Conservation (phyloP, 495 filamentous ascomycete genomes). For the Letharia lupina region DNA sequence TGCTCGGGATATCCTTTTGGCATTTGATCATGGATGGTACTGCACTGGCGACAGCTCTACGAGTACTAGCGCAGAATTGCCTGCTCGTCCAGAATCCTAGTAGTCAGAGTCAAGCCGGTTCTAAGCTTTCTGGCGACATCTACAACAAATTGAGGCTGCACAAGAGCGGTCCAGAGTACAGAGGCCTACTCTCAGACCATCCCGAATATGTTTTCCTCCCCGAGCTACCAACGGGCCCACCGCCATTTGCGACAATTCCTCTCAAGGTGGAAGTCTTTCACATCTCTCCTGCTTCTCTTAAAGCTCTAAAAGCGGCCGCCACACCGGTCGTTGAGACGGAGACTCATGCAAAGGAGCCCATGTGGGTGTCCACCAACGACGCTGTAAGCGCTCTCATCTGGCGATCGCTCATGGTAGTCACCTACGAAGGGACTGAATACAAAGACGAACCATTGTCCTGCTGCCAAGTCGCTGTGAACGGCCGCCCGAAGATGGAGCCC, state of each 20-base stretch:
- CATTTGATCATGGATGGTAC: conserved; percentile 33
- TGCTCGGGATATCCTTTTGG: conserved; percentile 28
- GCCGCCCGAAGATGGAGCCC: background rate
- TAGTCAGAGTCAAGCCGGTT: background rate
- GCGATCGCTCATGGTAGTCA: background rate
- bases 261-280: conserved; percentile 4
- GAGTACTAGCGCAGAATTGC: conserved; percentile 34
- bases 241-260: background rate
- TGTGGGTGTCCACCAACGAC: conserved; percentile 6
- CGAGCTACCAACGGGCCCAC: background rate
- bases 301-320: conserved; percentile 3
- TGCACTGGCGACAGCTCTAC: conserved; percentile 29
- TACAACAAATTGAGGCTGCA: background rate
- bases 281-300: conserved; percentile 5
- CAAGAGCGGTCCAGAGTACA: background rate
- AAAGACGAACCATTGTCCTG: conserved; percentile 1
- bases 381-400: background rate
- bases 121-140: background rate
- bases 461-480: conserved; percentile 6
- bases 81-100: conserved; percentile 12
- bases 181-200: conserved; percentile 9
- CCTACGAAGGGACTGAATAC: conserved; percentile 1
- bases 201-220: conserved; percentile 5
- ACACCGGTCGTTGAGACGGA: background rate
- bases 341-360: background rate